Evolutionary conservation across 345 rosid genomes (phyloP).

Genomic region (Odontarrhena argentea): DNA sequence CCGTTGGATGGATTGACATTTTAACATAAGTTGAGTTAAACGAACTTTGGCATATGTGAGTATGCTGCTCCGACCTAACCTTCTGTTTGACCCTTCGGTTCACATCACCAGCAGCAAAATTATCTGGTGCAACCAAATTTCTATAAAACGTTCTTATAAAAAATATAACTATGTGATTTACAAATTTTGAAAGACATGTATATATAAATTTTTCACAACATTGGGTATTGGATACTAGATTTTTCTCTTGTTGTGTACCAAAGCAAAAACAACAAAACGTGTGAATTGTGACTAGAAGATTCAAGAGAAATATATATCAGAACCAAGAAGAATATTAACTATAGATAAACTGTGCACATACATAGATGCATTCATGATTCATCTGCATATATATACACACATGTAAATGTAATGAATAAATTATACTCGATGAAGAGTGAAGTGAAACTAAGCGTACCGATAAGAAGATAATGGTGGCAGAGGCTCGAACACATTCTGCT

Average conservation of each 20-base stretch:
- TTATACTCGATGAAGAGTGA: not conserved
- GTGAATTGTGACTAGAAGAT: not conserved
- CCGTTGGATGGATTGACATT: conserved; percentile 8
- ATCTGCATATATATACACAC: not conserved
- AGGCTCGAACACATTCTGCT: conserved; percentile 18
- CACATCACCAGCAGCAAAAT: conserved; percentile 25
- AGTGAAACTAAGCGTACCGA: conserved; percentile 33
- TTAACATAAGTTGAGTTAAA: conserved; percentile 4
- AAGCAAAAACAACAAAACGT: conserved; percentile 19
- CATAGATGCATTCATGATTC: not conserved
- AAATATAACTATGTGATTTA: not conserved
- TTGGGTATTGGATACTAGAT: not conserved
- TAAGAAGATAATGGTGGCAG: conserved; percentile 21
- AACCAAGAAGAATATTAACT: not conserved
- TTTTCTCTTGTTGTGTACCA: conserved; percentile 2
- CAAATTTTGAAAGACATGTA: not conserved
- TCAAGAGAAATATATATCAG: not conserved
- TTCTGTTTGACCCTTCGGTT: conserved; percentile 42
- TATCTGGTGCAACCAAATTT: conserved; percentile 22
- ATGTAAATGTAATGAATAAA: not conserved
- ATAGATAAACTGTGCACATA: not conserved
- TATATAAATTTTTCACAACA: not conserved
- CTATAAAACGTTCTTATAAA: not conserved
- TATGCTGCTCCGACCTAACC: conserved; percentile 36
- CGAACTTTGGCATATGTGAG: conserved; percentile 5